Base-by-base conservation (phyloP, 2,329 filamentous ascomycete genomes). In the Monosporascus sp. region DNA sequence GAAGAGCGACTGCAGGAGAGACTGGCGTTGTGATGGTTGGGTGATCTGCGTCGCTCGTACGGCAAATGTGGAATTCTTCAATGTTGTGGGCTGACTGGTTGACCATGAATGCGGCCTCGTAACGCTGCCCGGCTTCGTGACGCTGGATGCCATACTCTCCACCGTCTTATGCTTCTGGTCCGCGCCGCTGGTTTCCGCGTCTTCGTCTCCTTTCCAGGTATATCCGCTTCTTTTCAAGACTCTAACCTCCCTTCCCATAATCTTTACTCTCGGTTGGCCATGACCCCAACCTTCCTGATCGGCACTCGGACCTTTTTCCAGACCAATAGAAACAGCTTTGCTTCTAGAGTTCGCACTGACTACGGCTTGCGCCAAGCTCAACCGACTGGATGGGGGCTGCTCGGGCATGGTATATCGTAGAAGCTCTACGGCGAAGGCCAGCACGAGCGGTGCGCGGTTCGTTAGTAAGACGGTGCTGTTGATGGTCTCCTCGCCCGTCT, bases 361-460 rank as follows among this genome's bases (percentile, higher is more conserved):
- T 1, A 94, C 85, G 0, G 89, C 90, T 69, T 96, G 91, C 0
- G 86, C 89, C 20, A 96, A 74, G 65, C 90, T 95, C 20, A 96
- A 73, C 47, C 90, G 79, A 66, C 90, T 93, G n/a, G 89, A 94
- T 3, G 86, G 77, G 3, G 91, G 91, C 66, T 96, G 91, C 60
- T 89, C 86, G 0, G 91, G 88, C 86, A 92, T 93, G 0, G 90
- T 95, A 65, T 87, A 85, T 46, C 88, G 86, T 47, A 95, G 68
- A 48, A 93, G 67, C 55, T 84, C 82, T 16, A 91, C 81, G 1
- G 87, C 85, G 69, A 95, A 95, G 0, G 90, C 90, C 5, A 96
- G 77, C 2, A 96, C 84, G 1, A 96, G 73, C 1, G 91, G 91
- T 2, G 91, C 91, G 40, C 91, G 79, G 64, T 96, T 95, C 0